Evolutionary conservation across 2,329 filamentous ascomycete genomes (phyloP).

Genomic region (Aureobasidium sp.): DNA sequence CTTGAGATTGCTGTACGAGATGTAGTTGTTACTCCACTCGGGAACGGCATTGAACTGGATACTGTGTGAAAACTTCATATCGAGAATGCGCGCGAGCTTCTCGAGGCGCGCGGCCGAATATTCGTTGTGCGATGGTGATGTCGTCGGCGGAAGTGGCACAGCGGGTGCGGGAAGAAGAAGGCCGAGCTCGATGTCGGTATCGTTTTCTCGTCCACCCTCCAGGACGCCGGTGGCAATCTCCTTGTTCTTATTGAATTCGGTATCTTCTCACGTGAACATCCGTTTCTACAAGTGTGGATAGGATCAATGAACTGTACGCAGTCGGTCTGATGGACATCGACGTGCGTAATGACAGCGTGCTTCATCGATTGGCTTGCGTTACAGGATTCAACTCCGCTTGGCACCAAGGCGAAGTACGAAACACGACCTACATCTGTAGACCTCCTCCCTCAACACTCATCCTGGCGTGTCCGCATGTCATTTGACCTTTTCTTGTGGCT

Average conservation of each 20-base stretch:
- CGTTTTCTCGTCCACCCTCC: conserved; percentile 9
- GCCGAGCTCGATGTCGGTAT: conserved; percentile 11
- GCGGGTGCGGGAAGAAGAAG: conserved; percentile 11
- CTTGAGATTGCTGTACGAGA: conserved; percentile 97
- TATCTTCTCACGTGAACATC: conserved; percentile 11
- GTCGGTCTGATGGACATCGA: background rate
- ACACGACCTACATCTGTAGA: background rate
- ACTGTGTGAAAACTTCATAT: conserved; percentile 99
- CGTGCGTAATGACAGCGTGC: conserved; percentile 1
- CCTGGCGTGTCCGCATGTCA: background rate
- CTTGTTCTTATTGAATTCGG: background rate
- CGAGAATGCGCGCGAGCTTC: conserved; percentile 38
- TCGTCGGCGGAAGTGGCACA: conserved; percentile 4
- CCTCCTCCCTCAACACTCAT: background rate
- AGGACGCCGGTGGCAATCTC: background rate
- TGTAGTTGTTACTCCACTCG: conserved; percentile 98
- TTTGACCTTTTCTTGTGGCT: conserved; percentile 1
- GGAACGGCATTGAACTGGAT: conserved; percentile 99
- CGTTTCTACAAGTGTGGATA: background rate
- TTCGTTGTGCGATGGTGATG: conserved; percentile 9
- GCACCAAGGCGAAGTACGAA: background rate
- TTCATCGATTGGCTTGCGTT: background rate
- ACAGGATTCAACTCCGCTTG: background rate
- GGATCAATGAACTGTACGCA: background rate
- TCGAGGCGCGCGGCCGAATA: background rate